Evolutionary conservation across 129 eudicot genomes (phyloP), one percentile per base, ranked within the genome.

Genomic region (Flaveria ramosissima): DNA sequence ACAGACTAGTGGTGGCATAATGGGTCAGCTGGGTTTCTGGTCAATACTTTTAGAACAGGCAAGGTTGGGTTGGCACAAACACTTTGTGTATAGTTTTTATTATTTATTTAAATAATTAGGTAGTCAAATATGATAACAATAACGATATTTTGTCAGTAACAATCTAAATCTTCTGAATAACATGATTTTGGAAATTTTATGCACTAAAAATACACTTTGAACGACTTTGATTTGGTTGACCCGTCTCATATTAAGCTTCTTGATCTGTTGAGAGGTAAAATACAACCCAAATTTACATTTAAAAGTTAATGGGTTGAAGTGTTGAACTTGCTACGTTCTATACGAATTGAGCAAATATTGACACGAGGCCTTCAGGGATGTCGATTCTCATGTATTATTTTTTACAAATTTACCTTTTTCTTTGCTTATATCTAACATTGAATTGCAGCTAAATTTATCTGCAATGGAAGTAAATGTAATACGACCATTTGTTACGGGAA

Each of bases 381-480:
- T 20, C 48, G 73, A 21, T 1, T 61, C 67, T 24, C 42, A 61
- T 24, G 3, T 24, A 61, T 13, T 10, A 7, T 26, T 60, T 60
- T 61, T 24, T 61, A 24, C 67, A 26, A 3, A 27, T 13, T 15
- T 20, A 6, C 4, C 12, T 53, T 68, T 53, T 69, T 11, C 13
- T 56, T 57, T 57, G 70, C 68, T 30, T 51, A 71, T 39, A 24
- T 45, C 66, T 78, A 41, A 32, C 60, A 60, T 23, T 71, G 68
- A 13, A 73, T 67, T 84, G 88, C 87, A 90, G 97, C 77, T 94
- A 77, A 89, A 94, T 61, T 78, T 94, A 43, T 90, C 98, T 39
- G 98, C 97, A n/a, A 91, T 94, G 98, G 98, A 94, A 86, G 98
- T 93, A 74, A 94, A 91, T 78, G 84, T 91, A 77, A 92, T 94